Evolutionary conservation across 140 eudicot genomes (phyloP).

Genomic region (Flaveria floridana): DNA sequence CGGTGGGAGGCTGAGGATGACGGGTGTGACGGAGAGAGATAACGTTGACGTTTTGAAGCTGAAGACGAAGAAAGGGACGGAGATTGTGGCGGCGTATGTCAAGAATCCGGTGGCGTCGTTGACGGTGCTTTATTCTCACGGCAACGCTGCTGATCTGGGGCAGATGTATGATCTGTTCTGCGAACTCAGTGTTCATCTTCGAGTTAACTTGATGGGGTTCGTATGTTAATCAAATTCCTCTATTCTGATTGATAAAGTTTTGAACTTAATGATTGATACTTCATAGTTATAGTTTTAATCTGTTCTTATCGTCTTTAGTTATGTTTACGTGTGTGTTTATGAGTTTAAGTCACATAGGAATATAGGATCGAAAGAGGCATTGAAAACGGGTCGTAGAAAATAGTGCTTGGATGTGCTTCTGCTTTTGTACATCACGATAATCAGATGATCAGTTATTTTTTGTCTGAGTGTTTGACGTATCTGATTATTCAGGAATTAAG

Average conservation of each 20-base stretch:
- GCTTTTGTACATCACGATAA: background rate
- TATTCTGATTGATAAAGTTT: slow-evolving; percentile 10
- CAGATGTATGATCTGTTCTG: slow-evolving; percentile 88
- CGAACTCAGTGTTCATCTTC: slow-evolving; percentile 79
- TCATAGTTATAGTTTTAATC: background rate
- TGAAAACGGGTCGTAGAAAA: too few species aligned
- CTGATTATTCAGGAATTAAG: background rate
- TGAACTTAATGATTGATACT: background rate
- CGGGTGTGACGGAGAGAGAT: slow-evolving; percentile 64
- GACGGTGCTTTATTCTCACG: slow-evolving; percentile 84
- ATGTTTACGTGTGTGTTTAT: background rate
- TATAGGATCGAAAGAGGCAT: background rate
- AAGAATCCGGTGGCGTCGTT: slow-evolving; percentile 76
- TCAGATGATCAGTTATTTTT: background rate
- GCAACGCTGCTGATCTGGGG: slow-evolving; percentile 97
- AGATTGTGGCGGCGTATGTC: slow-evolving; percentile 70
- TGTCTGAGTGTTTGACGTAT: background rate
- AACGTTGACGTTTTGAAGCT: slow-evolving; percentile 89
- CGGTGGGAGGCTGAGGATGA: slow-evolving; percentile 60
- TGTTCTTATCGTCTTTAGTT: background rate
- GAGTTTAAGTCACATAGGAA: background rate
- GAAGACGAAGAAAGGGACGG: slow-evolving; percentile 69
- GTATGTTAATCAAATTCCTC: background rate
- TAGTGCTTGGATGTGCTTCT: too few species aligned
- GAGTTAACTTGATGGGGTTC: slow-evolving; percentile 91